These are phyloP conservation scores for Colletotrichum sp. DNA, from an alignment of 2,329 filamentous ascomycete genomes.

Conservation along the genomic window DNA sequence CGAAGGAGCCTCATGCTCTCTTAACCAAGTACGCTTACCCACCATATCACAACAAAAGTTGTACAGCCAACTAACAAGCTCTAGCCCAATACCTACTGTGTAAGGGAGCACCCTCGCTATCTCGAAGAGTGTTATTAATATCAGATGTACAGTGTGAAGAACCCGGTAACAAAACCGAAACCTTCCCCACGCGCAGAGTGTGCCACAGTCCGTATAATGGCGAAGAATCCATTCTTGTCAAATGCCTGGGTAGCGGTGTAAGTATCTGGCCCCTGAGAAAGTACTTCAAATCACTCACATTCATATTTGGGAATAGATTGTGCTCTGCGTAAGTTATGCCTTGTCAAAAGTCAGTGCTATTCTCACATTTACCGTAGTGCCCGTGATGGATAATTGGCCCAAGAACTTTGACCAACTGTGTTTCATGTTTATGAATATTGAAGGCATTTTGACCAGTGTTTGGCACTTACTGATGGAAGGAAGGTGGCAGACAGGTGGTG, in stretches of 20 bases:
- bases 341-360: background rate
- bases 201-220: background rate
- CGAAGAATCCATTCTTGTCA: background rate
- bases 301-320: background rate
- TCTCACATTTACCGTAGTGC: background rate
- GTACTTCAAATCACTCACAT: background rate
- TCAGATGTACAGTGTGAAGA: background rate
- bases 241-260: background rate
- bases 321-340: background rate
- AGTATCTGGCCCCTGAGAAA: fast-evolving
- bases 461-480: background rate
- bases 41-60: background rate
- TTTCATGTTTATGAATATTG: fast-evolving
- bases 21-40: background rate
- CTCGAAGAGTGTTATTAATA: background rate
- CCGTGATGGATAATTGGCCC: background rate
- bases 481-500: background rate
- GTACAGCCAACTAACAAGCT: background rate
- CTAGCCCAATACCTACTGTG: background rate
- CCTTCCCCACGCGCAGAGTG: background rate
- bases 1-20: background rate
- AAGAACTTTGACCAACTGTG: background rate
- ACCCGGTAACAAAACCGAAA: background rate
- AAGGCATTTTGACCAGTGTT: background rate
- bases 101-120: background rate